Percentiles rank a stretch among this genome's conserved stretches.
phyloP scores from a whole-genome alignment of 805 yeast species.

The Gaillardinia entomophila region DNA sequence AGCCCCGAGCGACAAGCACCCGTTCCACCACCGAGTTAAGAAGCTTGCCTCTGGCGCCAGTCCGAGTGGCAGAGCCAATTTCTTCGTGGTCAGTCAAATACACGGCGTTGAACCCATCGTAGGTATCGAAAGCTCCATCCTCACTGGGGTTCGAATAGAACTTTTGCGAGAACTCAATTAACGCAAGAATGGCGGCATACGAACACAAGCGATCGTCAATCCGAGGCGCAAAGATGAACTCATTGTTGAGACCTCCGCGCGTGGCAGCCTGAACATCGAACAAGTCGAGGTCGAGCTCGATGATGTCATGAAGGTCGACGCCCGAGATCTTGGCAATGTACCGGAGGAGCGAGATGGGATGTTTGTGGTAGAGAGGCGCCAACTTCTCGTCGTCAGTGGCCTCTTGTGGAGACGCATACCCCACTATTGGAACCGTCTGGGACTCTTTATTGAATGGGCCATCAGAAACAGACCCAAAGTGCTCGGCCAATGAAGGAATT shows the following conservation, averaged over 20 bases:
- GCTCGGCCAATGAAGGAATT: constrained; percentile 37
- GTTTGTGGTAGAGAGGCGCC: constrained; percentile 22
- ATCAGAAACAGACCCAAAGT: constrained; percentile 23
- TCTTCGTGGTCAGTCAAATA: constrained; percentile 37
- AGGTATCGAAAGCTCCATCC: constrained; percentile 7
- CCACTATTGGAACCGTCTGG: constrained; percentile 34
- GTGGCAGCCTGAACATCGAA: constrained; percentile 30
- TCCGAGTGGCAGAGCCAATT: constrained; percentile 33
- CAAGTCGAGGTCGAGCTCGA: constrained; percentile 31
- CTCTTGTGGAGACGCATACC: constrained; percentile 10
- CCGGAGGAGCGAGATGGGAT: constrained; percentile 26
- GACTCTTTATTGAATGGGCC: constrained; percentile 30
- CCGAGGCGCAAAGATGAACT: constrained; percentile 34
- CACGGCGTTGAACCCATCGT: constrained; percentile 25
- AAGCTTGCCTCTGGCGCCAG: constrained; percentile 35
- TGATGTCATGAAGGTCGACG: constrained; percentile 15
- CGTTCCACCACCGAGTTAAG: constrained; percentile 15
- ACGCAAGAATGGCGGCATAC: constrained; percentile 29
- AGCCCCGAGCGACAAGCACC: constrained; percentile 6
- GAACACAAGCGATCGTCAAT: constrained; percentile 39
- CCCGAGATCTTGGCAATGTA: constrained; percentile 21
- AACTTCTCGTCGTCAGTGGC: constrained; percentile 22
- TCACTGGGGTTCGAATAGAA: constrained; percentile 3
- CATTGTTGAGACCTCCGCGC: constrained; percentile 31
- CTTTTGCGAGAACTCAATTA: constrained; percentile 16